Base-by-base conservation (phyloP, 2,329 filamentous ascomycete genomes). In the Alternaria rosae region DNA sequence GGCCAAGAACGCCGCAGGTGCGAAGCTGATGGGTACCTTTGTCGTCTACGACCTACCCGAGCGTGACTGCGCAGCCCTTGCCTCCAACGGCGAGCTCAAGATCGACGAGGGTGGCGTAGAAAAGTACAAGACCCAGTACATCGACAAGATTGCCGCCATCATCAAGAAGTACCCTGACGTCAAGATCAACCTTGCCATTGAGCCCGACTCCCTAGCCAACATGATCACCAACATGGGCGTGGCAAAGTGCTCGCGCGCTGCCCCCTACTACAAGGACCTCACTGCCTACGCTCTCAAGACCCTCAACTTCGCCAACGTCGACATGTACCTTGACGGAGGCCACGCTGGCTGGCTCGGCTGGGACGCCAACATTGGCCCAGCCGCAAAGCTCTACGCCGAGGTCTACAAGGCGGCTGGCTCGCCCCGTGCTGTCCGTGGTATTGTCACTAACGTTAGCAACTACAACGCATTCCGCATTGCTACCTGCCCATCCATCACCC, bases 331-430 rank as follows among this genome's bases (percentile, higher is more conserved):
- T 20, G 88, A 90, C 68, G 87, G 86, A 9, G 87, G 86, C 60
- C 87, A 90, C 75, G 87, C 85, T 25, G 87, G 88, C 62, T 90
- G 88, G 88, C 82, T 89, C 44, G 87, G 87, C 70, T 89, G 87
- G 87, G 75, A 83, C 17, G 87, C 85, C 62, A 89, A 89, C 78
- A 83, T 87, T 47, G 66, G 68, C 6, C 85, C 85, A 6, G 83
- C 84, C 3, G 85, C 85, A 10, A 69, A 80, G 38, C 76, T 86
- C 15, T 86, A 81, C 70, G 82, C 78, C 4, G 45, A 78, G 23
- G 73, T 87, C 1, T 86, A 84, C 73, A 81, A 78, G 47, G 78
- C 77, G 30, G 84, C 84, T 17, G 79, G 80, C 1, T 80, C 77
- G 4, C 85, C 85, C 5, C 78, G 79, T 12, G 74, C 78, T 12